Evolutionary conservation across 192 early-diverging fungal genomes (phyloP), one percentile per base, ranked within the genome.

Genomic region (Chytriomyces confervae): DNA sequence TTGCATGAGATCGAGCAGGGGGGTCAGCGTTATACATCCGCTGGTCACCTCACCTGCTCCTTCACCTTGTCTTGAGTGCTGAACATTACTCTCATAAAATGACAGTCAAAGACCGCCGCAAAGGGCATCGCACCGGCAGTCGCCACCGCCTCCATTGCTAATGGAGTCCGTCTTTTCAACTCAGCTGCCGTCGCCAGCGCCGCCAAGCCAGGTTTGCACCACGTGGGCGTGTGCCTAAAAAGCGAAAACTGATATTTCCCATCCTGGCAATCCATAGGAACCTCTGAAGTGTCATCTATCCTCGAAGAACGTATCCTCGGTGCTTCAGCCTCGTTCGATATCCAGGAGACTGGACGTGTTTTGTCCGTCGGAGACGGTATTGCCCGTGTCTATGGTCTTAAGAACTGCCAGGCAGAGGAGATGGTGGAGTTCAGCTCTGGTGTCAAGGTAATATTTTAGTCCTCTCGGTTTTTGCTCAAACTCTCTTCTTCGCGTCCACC

Each of bases 401-500:
- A 95, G 91, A 99, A 98, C 86, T 89, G 91, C 77, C 95, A 99
- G 90, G 95, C 97, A 80, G 97, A 99, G 87, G 97, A 99, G 91
- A 97, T 99, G 96, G 97, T 99, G 86, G 98, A 99, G 82, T 99
- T 99, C 91, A 97, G 96, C 81, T 96, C 95, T 86, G 98, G 98
- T 85, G 86, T 99, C 72, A 94, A 95, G 93, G 95, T 93, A 66
- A 44, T 57, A 20, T 57, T 20, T 20, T n/a, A 57, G 13, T 57
- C 2, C 53, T n/a, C 53, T 57, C 20, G 13, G 20, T 57, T 1
- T 57, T 20, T 1, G 3, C 20, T 13, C 3, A 20, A 20, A 20
- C 2, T 13, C 53, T 13, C 53, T 13, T 57, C 3, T 57, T 2
- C 53, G 13, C 53, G 53, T 57, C 2, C 5, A 4, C 2, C 13